phyloP scores from a whole-genome alignment of 2,329 filamentous ascomycete genomes.

The Ophiostoma triangulosporum region DNA sequence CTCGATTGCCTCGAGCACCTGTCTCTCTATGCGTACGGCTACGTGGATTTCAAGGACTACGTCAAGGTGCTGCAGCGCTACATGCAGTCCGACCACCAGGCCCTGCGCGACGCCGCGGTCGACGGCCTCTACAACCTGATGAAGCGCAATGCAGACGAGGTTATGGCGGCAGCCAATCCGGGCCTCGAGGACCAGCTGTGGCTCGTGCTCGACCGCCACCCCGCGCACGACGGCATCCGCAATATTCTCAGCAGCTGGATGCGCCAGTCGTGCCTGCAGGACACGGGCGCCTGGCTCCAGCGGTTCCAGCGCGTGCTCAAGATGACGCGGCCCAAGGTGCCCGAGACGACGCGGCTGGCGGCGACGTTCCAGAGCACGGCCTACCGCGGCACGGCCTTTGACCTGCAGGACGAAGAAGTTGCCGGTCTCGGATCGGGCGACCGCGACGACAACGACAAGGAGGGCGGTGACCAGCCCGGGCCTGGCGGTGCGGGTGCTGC shows the following conservation, averaged over 20 bases:
- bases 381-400: slow-evolving; percentile 42
- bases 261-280: slow-evolving; percentile 68
- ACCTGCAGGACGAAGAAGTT: slow-evolving; percentile 90
- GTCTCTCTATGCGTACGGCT: slow-evolving; percentile 77
- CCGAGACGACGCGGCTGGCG: slow-evolving; percentile 30
- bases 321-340: slow-evolving; percentile 61
- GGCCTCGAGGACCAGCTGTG: slow-evolving; percentile 86
- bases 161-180: slow-evolving; percentile 59
- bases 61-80: slow-evolving; percentile 70
- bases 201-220: slow-evolving; percentile 69
- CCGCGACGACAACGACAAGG: slow-evolving; percentile 42
- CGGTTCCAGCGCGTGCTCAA: slow-evolving; percentile 80
- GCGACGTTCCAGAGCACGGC: slow-evolving; percentile 20
- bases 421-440: slow-evolving; percentile 69
- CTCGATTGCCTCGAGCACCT: slow-evolving; percentile 80
- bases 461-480: slow-evolving; percentile 7
- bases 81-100: slow-evolving; percentile 52
- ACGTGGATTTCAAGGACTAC: slow-evolving; percentile 74
- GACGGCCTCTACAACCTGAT: slow-evolving; percentile 89
- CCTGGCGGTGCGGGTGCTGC: slow-evolving; percentile 10
- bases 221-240: slow-evolving; percentile 64
- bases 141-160: slow-evolving; percentile 77
- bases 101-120: slow-evolving; percentile 67
- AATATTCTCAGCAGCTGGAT: slow-evolving; percentile 91
- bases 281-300: slow-evolving; percentile 76